Percentiles rank a stretch among this genome's conserved stretches.
phyloP scores from a whole-genome alignment of 495 filamentous ascomycete species.

The Chaetomidium leptoderma region DNA sequence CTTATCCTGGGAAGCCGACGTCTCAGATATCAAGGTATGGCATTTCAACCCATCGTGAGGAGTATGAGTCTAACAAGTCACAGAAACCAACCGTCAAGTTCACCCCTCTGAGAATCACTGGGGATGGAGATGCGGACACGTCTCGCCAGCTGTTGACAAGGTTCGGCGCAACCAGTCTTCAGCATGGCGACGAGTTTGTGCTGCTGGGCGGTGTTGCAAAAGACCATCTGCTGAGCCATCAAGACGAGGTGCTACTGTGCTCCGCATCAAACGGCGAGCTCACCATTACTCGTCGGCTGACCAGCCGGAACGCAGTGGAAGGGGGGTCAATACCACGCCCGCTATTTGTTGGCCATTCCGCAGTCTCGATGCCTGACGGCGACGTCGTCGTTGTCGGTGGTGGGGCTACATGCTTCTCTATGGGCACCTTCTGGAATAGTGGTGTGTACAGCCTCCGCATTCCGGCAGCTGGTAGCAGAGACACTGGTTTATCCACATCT shows the following conservation, averaged over 20 bases:
- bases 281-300: constrained; percentile 17
- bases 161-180: constrained; percentile 32
- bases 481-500: neutral
- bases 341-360: constrained; percentile 61
- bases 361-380: constrained; percentile 32
- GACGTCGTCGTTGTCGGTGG: constrained; percentile 65
- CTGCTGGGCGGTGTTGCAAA: constrained; percentile 51
- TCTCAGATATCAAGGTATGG: constrained; percentile 23
- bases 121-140: neutral
- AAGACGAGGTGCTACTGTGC: constrained; percentile 33
- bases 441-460: constrained; percentile 24
- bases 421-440: constrained; percentile 46
- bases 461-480: neutral
- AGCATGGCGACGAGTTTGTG: constrained; percentile 13
- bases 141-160: constrained; percentile 22
- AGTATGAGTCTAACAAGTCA: neutral
- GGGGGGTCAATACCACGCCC: constrained; percentile 39
- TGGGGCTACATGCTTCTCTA: constrained; percentile 85
- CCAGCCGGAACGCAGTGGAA: neutral
- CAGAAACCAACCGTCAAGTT: constrained; percentile 29
- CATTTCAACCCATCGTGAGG: neutral
- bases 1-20: constrained; percentile 49
- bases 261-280: neutral
- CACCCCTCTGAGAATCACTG: neutral
- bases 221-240: constrained; percentile 31